Evolutionary conservation across 2,329 filamentous ascomycete species (phyloP).

Genomic region (Exophiala sideris): DNA sequence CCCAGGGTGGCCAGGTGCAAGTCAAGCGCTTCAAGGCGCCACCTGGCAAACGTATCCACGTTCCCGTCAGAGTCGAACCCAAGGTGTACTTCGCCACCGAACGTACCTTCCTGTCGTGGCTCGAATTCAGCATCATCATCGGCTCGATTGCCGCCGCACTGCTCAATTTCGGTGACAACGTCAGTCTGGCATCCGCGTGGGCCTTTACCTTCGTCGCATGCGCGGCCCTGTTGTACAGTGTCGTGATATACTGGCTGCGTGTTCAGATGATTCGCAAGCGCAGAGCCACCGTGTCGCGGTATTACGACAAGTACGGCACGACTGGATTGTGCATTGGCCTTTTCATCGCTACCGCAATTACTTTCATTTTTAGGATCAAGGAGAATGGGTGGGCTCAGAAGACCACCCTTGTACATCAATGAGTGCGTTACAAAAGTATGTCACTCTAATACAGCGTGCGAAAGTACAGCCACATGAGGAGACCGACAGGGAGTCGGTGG

Average conservation of each 20-base stretch:
- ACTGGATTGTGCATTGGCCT: slow-evolving; percentile 70
- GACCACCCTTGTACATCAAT: background rate
- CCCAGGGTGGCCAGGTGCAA: slow-evolving; percentile 43
- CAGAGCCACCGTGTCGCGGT: slow-evolving; percentile 69
- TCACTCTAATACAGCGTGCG: too few relatives aligned
- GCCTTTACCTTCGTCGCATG: slow-evolving; percentile 81
- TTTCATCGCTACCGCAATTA: slow-evolving; percentile 69
- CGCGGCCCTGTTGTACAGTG: slow-evolving; percentile 73
- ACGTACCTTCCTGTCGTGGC: slow-evolving; percentile 92
- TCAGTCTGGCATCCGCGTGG: slow-evolving; percentile 67
- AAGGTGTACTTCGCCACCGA: slow-evolving; percentile 98
- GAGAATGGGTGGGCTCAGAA: slow-evolving; percentile 43
- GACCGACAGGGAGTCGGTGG: too few relatives aligned
- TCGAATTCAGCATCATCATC: slow-evolving; percentile 95
- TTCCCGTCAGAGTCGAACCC: slow-evolving; percentile 90
- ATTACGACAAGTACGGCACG: slow-evolving; percentile 87
- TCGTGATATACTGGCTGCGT: slow-evolving; percentile 82
- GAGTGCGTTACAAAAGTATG: background rate
- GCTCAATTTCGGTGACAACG: slow-evolving; percentile 69
- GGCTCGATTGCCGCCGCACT: slow-evolving; percentile 80
- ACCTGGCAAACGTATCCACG: slow-evolving; percentile 71
- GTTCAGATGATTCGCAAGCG: slow-evolving; percentile 79
- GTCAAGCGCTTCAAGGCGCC: slow-evolving; percentile 55
- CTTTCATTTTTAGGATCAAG: slow-evolving; percentile 75
- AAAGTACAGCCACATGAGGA: too few relatives aligned